These are phyloP conservation scores for Leishmania mexicana DNA, from an alignment of 208 protist genomes.

Conservation along the genomic window DNA sequence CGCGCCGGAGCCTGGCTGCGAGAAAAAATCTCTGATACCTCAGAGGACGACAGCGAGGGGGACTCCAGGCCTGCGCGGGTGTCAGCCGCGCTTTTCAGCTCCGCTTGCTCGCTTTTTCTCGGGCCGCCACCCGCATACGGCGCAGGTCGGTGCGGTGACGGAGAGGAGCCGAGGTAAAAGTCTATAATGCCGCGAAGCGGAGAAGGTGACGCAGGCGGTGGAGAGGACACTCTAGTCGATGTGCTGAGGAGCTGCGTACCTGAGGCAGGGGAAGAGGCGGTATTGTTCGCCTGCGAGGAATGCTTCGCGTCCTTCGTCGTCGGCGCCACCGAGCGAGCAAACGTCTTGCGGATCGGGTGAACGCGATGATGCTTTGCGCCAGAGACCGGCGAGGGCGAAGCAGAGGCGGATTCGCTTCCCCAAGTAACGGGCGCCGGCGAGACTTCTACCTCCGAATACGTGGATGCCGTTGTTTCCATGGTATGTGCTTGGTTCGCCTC, in stretches of 20 bases:
- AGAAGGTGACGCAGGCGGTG: neutral
- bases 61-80: neutral
- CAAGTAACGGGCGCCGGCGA: slow-evolving; percentile 3
- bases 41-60: neutral
- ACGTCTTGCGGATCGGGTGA: slow-evolving; percentile 5
- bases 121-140: neutral
- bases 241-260: neutral
- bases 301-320: neutral
- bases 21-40: neutral
- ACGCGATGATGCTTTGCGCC: neutral
- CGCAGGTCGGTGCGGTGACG: slow-evolving; percentile 5
- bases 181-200: slow-evolving; percentile 13
- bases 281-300: neutral
- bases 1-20: slow-evolving; percentile 15
- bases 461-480: slow-evolving; percentile 4
- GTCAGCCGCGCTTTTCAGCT: neutral
- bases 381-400: neutral
- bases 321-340: slow-evolving; percentile 9
- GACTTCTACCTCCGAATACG: neutral
- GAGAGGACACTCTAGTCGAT: neutral
- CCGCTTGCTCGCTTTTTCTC: neutral
- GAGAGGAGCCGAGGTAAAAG: slow-evolving; percentile 20
- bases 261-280: neutral
- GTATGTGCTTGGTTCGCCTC: neutral
- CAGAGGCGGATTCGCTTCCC: neutral